phyloP scores from a whole-genome alignment of 257 asterid species.

The Gentiana dahurica region DNA sequence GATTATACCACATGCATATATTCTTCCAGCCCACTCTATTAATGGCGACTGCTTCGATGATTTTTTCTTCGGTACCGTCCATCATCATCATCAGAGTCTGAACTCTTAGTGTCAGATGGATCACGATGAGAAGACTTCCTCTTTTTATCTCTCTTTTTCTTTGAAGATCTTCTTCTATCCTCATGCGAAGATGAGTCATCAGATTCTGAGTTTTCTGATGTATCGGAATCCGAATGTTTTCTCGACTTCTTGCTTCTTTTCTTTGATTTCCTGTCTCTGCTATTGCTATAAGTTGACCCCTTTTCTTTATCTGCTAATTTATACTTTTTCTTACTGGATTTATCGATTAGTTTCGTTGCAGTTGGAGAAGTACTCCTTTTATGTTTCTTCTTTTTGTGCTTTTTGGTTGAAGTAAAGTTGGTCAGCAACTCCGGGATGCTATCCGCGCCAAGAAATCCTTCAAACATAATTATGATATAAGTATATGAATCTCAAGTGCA shows the following conservation, averaged over 20 bases:
- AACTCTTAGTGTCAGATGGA: slow-evolving; percentile 13
- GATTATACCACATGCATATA: too few relatives aligned
- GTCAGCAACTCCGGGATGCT: slow-evolving; percentile 63
- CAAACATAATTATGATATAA: slow-evolving; percentile 1
- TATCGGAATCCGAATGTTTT: slow-evolving; percentile 23
- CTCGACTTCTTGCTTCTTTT: slow-evolving; percentile 29
- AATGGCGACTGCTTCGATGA: slow-evolving; percentile 9
- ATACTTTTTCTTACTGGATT: neutral
- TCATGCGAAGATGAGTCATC: slow-evolving; percentile 30
- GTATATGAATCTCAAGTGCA: neutral
- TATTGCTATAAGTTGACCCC: slow-evolving; percentile 25
- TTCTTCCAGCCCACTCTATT: neutral
- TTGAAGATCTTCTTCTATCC: slow-evolving; percentile 23
- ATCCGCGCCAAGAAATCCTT: slow-evolving; percentile 72
- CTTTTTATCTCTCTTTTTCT: slow-evolving; percentile 33
- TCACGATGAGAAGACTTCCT: slow-evolving; percentile 29
- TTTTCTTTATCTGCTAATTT: slow-evolving; percentile 16
- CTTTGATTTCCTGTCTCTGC: slow-evolving; percentile 30
- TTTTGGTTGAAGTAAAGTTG: slow-evolving; percentile 42
- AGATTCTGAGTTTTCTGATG: slow-evolving; percentile 34
- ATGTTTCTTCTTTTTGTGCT: slow-evolving; percentile 42
- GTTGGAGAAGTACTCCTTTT: slow-evolving; percentile 32
- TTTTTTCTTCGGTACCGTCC: slow-evolving; percentile 3
- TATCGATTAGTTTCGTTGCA: slow-evolving; percentile 15
- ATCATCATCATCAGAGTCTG: slow-evolving; percentile 31